Conservation (phyloP, 345 rosid genomes). For the Gossypium stocksii region DNA sequence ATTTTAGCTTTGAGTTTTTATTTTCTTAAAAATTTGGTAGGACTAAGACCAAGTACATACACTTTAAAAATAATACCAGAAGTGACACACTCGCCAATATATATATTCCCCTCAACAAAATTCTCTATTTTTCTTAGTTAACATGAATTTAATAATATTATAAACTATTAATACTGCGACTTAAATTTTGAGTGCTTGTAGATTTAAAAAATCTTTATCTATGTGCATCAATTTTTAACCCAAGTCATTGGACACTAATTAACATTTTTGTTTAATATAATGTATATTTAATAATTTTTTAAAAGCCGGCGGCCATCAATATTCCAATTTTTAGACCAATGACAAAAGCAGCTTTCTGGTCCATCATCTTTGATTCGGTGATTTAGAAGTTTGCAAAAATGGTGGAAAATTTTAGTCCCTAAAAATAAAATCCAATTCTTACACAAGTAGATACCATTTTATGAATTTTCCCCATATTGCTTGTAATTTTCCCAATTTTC, state of each 20-base stretch:
- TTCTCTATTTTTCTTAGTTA: no score
- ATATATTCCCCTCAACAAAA: no score
- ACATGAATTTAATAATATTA: no score
- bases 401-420: background rate
- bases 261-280: background rate
- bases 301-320: background rate
- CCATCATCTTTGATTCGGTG: background rate
- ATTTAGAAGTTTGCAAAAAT: background rate
- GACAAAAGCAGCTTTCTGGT: background rate
- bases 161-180: no score
- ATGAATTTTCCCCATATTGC: background rate
- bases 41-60: no score
- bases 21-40: no score
- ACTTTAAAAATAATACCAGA: no score
- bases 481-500: conserved; percentile 21
- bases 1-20: no score
- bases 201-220: no score
- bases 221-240: no score
- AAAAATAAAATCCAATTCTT: background rate
- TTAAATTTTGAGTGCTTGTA: no score
- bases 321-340: background rate
- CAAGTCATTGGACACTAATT: background rate
- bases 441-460: background rate
- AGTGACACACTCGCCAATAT: no score
- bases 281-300: background rate